These are phyloP conservation scores for Arabis hirsuta DNA, from an alignment of 345 rosid genomes.

Conservation along the genomic window DNA sequence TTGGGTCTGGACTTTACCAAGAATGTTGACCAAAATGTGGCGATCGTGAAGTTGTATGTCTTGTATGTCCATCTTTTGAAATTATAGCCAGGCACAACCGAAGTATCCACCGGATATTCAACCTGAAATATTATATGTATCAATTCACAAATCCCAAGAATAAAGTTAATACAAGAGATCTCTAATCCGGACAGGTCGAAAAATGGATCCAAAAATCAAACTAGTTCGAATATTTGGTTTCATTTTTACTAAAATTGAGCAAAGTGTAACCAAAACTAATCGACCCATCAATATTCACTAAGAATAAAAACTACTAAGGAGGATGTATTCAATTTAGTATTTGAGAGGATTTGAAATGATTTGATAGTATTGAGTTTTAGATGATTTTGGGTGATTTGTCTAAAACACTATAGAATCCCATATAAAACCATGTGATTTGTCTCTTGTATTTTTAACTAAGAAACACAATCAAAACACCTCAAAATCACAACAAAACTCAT, in stretches of 20 bases:
- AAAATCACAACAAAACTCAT: too few relatives aligned
- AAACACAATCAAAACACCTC: too few relatives aligned
- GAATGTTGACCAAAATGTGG: slow-evolving; percentile 72
- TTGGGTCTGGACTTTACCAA: slow-evolving; percentile 56
- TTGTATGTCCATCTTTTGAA: slow-evolving; percentile 75
- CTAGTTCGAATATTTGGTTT: neutral
- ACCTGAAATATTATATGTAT: slow-evolving; percentile 49
- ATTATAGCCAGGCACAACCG: slow-evolving; percentile 52
- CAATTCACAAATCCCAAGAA: neutral
- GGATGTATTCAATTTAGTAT: too few relatives aligned
- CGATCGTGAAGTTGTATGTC: slow-evolving; percentile 74
- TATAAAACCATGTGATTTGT: too few relatives aligned
- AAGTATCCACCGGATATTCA: slow-evolving; percentile 72
- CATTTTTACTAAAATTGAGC: neutral
- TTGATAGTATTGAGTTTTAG: too few relatives aligned
- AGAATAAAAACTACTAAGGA: too few relatives aligned
- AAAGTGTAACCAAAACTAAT: neutral
- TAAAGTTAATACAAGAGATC: neutral
- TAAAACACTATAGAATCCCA: too few relatives aligned
- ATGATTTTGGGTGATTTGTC: too few relatives aligned
- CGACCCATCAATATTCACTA: neutral
- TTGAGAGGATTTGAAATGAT: too few relatives aligned
- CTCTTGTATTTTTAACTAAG: too few relatives aligned
- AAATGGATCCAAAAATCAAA: neutral
- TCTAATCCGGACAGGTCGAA: neutral